Evolutionary conservation across 768 basidiomycete species (phyloP).

Genomic region (Lentinula aciculospora): DNA sequence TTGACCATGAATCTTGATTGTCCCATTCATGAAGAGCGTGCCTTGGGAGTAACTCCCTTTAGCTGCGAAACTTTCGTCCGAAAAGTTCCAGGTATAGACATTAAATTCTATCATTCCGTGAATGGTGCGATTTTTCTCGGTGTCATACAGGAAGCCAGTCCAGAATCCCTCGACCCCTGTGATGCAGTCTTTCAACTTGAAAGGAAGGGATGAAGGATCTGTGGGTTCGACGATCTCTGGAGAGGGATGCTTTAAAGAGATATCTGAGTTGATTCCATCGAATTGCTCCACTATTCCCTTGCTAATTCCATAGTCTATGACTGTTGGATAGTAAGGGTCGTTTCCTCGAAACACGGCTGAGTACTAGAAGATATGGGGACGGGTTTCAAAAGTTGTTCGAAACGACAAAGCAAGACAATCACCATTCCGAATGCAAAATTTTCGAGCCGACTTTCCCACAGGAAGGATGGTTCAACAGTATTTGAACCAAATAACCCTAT

Average conservation of each 20-base stretch:
- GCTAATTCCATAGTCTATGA: background rate
- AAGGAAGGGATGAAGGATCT: background rate
- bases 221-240: background rate
- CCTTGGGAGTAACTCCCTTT: background rate
- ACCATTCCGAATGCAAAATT: background rate
- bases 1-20: background rate
- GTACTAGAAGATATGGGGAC: background rate
- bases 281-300: background rate
- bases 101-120: background rate
- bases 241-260: background rate
- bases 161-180: constrained; percentile 1
- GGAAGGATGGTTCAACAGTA: background rate
- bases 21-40: background rate
- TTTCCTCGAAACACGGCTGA: background rate
- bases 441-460: background rate
- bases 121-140: background rate
- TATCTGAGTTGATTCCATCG: background rate
- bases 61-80: background rate
- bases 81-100: background rate
- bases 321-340: background rate
- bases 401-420: no score
- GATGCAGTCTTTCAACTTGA: background rate
- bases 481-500: background rate
- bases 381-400: no score
- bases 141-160: background rate